Conservation (phyloP, 176 grass and related monocot genomes). For the Musa acuminata region DNA sequence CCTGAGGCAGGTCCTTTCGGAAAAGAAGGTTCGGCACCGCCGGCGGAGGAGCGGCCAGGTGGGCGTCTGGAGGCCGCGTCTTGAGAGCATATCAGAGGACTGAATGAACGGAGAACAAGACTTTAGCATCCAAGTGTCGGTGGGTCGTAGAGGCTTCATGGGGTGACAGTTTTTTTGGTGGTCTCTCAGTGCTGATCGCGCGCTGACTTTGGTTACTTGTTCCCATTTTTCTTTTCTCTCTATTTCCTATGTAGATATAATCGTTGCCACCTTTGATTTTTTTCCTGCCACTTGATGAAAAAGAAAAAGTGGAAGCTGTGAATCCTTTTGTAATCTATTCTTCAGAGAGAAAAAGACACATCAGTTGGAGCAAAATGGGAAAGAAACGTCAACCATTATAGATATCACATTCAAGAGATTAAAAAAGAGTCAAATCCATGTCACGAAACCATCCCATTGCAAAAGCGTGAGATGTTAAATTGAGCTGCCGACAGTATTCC, state of each 20-base stretch:
- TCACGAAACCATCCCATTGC: no score
- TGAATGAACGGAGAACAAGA: background rate
- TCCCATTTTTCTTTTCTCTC: background rate
- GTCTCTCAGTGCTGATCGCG: background rate
- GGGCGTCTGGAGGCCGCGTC: slow-evolving; percentile 63
- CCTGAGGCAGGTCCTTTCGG: slow-evolving; percentile 50
- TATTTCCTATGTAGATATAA: background rate
- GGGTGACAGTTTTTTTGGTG: background rate
- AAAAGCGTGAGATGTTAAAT: no score
- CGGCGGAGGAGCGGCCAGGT: slow-evolving; percentile 45
- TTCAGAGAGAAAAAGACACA: background rate
- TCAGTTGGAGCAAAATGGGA: background rate
- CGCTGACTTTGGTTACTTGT: no score
- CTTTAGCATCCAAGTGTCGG: no score
- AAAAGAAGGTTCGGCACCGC: slow-evolving; percentile 44
- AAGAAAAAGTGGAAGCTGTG: slow-evolving; percentile 1
- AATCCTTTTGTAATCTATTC: background rate
- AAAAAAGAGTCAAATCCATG: no score
- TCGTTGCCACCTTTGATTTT: background rate
- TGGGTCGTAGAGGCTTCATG: background rate
- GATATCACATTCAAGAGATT: no score
- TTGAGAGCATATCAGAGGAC: slow-evolving; percentile 74
- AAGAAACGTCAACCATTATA: background rate
- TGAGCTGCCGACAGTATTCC: no score
- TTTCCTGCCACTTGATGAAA: background rate